A percentile compares a stretch with the other conserved stretches of the same genome.
phyloP scores from a whole-genome alignment of 225 moss, liverwort and hornwort genomes.

The Straminergon stramineum region DNA sequence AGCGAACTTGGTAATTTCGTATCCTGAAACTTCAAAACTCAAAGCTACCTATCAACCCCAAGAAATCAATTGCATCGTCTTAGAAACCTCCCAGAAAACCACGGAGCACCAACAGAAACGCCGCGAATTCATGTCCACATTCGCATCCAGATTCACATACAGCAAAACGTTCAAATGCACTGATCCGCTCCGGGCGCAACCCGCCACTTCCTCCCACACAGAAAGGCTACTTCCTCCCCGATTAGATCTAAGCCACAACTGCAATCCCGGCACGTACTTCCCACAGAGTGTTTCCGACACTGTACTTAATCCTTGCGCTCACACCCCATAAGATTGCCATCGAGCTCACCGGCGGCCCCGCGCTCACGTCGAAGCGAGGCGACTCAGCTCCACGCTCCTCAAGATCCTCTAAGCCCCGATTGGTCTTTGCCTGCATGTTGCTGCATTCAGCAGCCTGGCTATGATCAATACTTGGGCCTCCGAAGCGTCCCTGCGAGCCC shows the following conservation, averaged over 20 bases:
- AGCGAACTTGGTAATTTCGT: background rate
- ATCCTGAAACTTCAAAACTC: background rate
- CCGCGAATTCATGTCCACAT: background rate
- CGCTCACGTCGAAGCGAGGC: background rate
- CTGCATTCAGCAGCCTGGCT: conserved; percentile 10
- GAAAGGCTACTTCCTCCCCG: background rate
- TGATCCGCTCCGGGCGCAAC: background rate
- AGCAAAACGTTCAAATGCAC: background rate
- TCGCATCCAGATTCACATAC: conserved; percentile 10
- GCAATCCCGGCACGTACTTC: background rate
- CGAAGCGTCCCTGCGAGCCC: background rate
- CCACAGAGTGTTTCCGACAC: background rate
- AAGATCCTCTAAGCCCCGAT: background rate
- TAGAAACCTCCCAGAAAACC: background rate
- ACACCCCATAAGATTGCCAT: background rate
- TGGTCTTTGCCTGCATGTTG: conserved; percentile 24
- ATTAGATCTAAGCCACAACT: background rate
- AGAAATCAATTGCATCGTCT: background rate
- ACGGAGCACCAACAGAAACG: background rate
- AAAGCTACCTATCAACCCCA: background rate
- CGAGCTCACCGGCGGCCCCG: conserved; percentile 9
- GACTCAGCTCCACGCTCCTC: background rate
- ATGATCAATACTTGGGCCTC: too few species aligned
- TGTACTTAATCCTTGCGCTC: conserved; percentile 17
- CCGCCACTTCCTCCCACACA: background rate